Conservation (phyloP, 441 rosid species). For the Syzygium malaccense region DNA sequence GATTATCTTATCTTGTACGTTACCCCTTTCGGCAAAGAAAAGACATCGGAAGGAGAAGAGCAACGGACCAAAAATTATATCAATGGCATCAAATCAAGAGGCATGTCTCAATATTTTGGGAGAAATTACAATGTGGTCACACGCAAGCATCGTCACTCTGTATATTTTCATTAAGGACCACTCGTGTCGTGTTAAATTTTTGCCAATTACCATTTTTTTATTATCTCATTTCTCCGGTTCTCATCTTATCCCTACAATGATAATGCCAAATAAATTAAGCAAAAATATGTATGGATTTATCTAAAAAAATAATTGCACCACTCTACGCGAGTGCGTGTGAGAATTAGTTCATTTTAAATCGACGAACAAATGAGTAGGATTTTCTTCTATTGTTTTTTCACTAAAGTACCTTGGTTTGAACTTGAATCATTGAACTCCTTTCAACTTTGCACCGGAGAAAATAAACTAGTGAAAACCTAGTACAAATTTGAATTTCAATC, state of each 20-base stretch:
- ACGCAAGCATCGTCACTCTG: not conserved
- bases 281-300: not conserved
- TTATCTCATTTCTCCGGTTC: not conserved
- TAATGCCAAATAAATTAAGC: not conserved
- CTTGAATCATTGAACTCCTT: not conserved
- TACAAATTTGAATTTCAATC: not conserved
- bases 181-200: not conserved
- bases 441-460: not conserved
- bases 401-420: not conserved
- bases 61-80: not conserved
- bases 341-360: not conserved
- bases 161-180: not conserved
- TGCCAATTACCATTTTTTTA: not conserved
- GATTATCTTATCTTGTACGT: not conserved
- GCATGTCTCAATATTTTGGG: not conserved
- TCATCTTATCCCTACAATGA: not conserved
- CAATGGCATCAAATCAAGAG: not conserved
- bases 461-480: not conserved
- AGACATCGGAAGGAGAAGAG: not conserved
- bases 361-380: not conserved
- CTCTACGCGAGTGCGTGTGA: fast-evolving
- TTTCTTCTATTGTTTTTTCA: not conserved
- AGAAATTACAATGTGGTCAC: not conserved
- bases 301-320: not conserved
- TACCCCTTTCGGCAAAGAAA: not conserved